A percentile compares a stretch with the other conserved stretches of the same genome.
Conservation (phyloP, 805 yeast genomes). For the Candida pseudoglaebosa region DNA sequence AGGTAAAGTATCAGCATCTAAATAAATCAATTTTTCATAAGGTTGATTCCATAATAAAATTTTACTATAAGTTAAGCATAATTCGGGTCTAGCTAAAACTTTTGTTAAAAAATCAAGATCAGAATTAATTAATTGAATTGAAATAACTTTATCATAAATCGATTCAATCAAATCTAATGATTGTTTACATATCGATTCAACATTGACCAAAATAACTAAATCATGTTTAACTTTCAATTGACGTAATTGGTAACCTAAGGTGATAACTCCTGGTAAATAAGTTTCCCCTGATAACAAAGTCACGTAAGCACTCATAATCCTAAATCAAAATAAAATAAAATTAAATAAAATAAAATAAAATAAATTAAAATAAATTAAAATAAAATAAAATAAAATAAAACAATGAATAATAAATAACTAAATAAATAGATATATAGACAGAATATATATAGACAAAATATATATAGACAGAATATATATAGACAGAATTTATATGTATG, state of each 20-base stretch:
- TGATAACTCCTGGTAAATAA: constrained; percentile 25
- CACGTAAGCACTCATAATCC: constrained; percentile 21
- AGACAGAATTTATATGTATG: no score
- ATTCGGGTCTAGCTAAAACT: constrained; percentile 23
- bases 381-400: constrained; percentile 1
- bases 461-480: no score
- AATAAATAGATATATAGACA: background rate
- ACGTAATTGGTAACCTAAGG: constrained; percentile 19
- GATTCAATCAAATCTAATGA: constrained; percentile 16
- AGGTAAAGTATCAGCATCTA: constrained; percentile 28
- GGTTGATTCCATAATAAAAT: constrained; percentile 23
- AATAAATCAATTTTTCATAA: constrained; percentile 20
- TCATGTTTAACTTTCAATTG: constrained; percentile 14
- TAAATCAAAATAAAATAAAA: no score
- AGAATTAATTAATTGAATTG: constrained; percentile 16
- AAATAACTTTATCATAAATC: constrained; percentile 23
- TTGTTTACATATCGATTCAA: constrained; percentile 12
- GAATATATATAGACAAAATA: background rate
- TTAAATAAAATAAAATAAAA: no score
- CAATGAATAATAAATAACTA: no score
- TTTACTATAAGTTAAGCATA: constrained; percentile 24
- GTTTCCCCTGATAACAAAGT: constrained; percentile 25
- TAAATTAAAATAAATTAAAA: background rate
- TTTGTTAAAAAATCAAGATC: constrained; percentile 17
- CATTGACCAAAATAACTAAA: constrained; percentile 18